Conservation (phyloP, 768 basidiomycete species). For the Boletus edulis region DNA sequence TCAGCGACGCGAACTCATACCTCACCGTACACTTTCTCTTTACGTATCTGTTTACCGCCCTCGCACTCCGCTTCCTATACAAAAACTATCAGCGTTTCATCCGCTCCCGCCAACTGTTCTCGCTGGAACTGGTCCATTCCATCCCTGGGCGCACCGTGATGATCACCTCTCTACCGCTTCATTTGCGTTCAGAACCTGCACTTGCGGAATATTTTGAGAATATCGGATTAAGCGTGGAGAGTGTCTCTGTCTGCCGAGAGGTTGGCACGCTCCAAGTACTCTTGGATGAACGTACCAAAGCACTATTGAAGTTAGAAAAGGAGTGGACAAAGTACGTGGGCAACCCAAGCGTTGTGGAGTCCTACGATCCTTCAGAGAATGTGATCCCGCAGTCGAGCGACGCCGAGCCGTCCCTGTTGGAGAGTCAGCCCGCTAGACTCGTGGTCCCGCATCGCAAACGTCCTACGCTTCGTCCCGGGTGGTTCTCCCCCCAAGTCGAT, state of each 20-base stretch:
- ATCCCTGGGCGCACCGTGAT: conserved; percentile 93
- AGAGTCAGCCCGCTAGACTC: conserved; percentile 52
- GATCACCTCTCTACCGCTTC: conserved; percentile 79
- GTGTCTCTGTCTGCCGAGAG: conserved; percentile 85
- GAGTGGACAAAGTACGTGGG: conserved; percentile 93
- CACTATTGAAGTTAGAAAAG: conserved; percentile 72
- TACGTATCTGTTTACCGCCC: conserved; percentile 89
- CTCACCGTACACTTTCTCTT: conserved; percentile 87
- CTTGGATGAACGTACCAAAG: conserved; percentile 77
- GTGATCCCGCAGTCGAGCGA: conserved; percentile 44
- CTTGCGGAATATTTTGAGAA: conserved; percentile 94
- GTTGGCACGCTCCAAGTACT: conserved; percentile 69
- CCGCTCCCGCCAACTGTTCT: conserved; percentile 88
- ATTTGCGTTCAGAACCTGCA: conserved; percentile 80
- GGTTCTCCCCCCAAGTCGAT: conserved; percentile 79
- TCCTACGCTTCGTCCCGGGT: conserved; percentile 72
- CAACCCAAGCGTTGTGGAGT: conserved; percentile 84
- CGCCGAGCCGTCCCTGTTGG: conserved; percentile 51
- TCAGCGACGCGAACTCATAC: conserved; percentile 87
- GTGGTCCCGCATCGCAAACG: conserved; percentile 74
- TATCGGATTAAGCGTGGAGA: conserved; percentile 85
- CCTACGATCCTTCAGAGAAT: conserved; percentile 72
- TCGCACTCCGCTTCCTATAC: conserved; percentile 84
- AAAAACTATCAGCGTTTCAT: conserved; percentile 88
- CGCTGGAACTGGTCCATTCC: conserved; percentile 91